phyloP scores from a whole-genome alignment of 768 basidiomycete species.

The Rhizopogon vesiculosus region DNA sequence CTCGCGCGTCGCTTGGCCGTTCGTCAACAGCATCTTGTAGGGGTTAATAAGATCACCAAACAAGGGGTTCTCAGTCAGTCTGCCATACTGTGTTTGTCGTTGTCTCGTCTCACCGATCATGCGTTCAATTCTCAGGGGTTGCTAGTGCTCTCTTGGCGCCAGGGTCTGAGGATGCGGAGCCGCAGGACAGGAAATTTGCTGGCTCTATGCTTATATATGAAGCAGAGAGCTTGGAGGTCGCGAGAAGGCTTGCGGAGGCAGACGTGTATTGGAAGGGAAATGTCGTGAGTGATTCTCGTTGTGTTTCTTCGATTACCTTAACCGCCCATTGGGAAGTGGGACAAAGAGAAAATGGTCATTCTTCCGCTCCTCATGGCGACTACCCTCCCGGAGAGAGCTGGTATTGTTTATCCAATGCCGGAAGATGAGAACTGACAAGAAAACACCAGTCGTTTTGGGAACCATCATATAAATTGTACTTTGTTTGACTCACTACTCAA shows the following conservation, averaged over 20 bases:
- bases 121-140: conserved; percentile 34
- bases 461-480: no score
- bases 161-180: conserved; percentile 44
- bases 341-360: conserved; percentile 48
- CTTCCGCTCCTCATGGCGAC: conserved; percentile 40
- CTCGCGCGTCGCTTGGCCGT: conserved; percentile 54
- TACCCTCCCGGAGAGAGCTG: conserved; percentile 20
- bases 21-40: conserved; percentile 45
- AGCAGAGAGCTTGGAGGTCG: conserved; percentile 45
- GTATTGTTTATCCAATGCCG: conserved; percentile 17
- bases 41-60: conserved; percentile 35
- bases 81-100: background rate
- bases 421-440: conserved; percentile 9
- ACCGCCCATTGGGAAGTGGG: conserved; percentile 43
- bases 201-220: conserved; percentile 57
- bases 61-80: conserved; percentile 48
- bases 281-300: conserved; percentile 31
- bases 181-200: conserved; percentile 49
- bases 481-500: no score
- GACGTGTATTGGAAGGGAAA: conserved; percentile 39
- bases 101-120: conserved; percentile 7
- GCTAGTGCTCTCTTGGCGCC: conserved; percentile 57
- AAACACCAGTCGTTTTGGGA: no score
- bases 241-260: conserved; percentile 32
- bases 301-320: background rate